Evolutionary conservation across 345 rosid species (phyloP), one percentile per base, ranked within the genome.

Genomic region (Turritis glabra): DNA sequence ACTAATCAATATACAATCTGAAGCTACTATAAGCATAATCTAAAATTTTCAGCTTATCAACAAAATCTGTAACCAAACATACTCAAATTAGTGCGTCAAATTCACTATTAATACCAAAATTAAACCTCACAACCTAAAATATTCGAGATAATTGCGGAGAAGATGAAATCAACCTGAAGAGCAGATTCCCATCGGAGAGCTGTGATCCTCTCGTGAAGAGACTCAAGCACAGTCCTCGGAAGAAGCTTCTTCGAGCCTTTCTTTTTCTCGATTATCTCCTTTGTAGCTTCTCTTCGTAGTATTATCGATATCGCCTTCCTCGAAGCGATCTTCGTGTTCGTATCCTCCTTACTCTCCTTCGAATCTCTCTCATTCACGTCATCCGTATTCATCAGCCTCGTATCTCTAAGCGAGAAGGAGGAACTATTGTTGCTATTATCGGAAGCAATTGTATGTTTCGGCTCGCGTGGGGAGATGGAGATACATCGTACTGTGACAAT

Each of bases 151-250:
- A 25, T 57, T 9, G 1, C 11, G 52, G 55, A 62, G 30, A 0
- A 32, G 3, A n/a, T 0, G 69, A 26, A 41, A 27, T 19, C 3
- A n/a, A 85, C 98, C 91, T 85, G 85, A 63, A 93, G 96, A 75
- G 97, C 94, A 59, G 98, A 93, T 62, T 88, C 90, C 98, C 98
- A 93, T 0, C 94, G 91, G 71, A 88, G 77, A 68, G 96, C 96
- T 8, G 92, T 87, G 50, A 91, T 87, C 60, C 97, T 72, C 40
- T 93, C 98, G 56, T 87, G 89, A 74, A 93, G 97, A 67, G 94
- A 86, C 75, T 93, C 97, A 15, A 93, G 94, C 26, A 93, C 91
- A 2, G 96, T 91, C 77, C 78, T 80, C 0, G 98, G 98, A 40
- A 88, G 90, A 67, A 93, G 79, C 61, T 81, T 88, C 81, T 87